phyloP scores from a whole-genome alignment of 352 stramenopile genomes.

The Pythium rhizo-oryzae region DNA sequence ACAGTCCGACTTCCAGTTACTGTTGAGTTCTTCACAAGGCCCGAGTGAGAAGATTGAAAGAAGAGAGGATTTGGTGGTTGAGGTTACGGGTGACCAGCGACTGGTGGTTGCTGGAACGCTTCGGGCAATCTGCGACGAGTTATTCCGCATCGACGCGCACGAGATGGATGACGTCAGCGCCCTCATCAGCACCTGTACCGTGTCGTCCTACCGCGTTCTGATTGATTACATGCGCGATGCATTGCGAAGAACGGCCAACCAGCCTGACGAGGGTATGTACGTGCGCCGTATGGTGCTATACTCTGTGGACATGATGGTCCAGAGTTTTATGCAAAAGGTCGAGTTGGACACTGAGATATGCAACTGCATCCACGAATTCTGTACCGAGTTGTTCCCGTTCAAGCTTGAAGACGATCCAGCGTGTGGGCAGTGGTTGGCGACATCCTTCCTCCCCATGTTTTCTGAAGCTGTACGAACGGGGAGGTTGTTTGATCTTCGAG shows the following conservation, averaged over 20 bases:
- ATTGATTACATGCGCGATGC: constrained; percentile 25
- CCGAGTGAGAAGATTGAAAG: constrained; percentile 46
- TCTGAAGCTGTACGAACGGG: constrained; percentile 64
- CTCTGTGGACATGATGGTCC: constrained; percentile 73
- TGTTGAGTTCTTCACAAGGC: constrained; percentile 17
- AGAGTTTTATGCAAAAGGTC: constrained; percentile 78
- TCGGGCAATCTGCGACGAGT: constrained; percentile 51
- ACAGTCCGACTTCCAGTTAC: constrained; percentile 31
- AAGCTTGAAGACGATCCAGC: constrained; percentile 67
- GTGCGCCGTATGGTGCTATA: constrained; percentile 76
- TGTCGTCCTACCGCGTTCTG: constrained; percentile 23
- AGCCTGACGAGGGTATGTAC: constrained; percentile 38
- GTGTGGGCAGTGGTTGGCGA: constrained; percentile 72
- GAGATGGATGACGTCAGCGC: constrained; percentile 61
- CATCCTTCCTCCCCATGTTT: constrained; percentile 71
- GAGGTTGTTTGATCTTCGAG: constrained; percentile 61
- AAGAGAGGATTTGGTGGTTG: constrained; percentile 36
- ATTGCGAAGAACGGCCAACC: constrained; percentile 24
- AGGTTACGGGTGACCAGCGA: constrained; percentile 45
- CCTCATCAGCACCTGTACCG: constrained; percentile 66
- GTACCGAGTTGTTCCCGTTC: constrained; percentile 64
- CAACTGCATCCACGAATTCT: constrained; percentile 68
- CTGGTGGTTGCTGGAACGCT: constrained; percentile 74
- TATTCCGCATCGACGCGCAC: constrained; percentile 63
- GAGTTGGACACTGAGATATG: constrained; percentile 62